Base-by-base conservation (phyloP, 257 asterid genomes). In the Solanum paucissectum region DNA sequence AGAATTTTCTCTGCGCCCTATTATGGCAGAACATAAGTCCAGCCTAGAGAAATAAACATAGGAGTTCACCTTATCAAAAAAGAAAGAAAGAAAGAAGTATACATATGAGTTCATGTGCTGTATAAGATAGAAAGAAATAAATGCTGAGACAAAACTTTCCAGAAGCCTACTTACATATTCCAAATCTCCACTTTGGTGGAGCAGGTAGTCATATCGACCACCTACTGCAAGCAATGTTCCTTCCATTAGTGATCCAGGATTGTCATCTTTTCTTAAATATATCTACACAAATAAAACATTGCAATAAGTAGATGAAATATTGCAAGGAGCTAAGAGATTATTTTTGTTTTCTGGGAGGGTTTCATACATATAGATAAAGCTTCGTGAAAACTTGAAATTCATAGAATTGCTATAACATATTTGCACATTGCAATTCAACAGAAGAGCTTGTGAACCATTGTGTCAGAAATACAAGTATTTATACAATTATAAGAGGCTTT, bases 221-320 rank as follows among this genome's bases (percentile, higher is more conserved):
- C 99, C 99, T 91, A 94, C 94, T 58, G 98, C 98, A 83, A 97
- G 98, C 89, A 97, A 94, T 55, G 96, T 94, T 89, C 99, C 99
- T 91, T 97, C 99, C 90, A 88, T 89, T 20, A 91, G 90, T 81
- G 97, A 88, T 73, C 94, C 93, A 89, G 94, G 91, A 90, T 25
- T 94, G 88, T 90, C 90, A 84, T 93, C 94, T 89, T 92, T 95
- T 86, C 95, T 93, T 42, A 95, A 89, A 91, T 94, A 97, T 89
- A 97, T 90, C 99, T 96, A 89, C 81, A 86, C 32, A 77, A 52
- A 27, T 18, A 36, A 83, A 82, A 44, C 42, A 13, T 87, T 29
- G 40, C 29, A 83, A 36, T 72, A 5, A 33, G 29, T 33, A 69
- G 40, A 73, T n/a, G 27, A 34, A 52, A 58, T 29, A 69, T 38